Conservation (phyloP, 192 early-diverging fungal genomes). For the Kappamyces sp. region DNA sequence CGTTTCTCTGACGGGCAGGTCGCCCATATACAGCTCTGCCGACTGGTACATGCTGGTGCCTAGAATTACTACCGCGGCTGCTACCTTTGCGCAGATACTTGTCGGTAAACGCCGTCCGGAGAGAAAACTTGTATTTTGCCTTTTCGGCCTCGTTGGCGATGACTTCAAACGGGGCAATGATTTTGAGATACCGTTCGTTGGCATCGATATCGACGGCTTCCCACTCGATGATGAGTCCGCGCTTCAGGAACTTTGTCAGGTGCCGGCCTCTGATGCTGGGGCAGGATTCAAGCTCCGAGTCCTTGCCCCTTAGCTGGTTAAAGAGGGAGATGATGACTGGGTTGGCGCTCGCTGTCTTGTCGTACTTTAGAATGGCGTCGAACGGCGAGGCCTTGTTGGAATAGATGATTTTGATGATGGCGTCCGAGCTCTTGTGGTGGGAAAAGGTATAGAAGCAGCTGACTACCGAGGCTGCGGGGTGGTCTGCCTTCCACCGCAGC, state of each 20-base stretch:
- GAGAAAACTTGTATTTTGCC: no score
- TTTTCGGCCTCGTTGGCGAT: constrained; percentile 9
- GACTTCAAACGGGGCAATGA: constrained; percentile 9
- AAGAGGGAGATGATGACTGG: no score
- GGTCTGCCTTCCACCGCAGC: no score
- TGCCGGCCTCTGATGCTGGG: constrained; percentile 1
- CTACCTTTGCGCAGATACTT: no score
- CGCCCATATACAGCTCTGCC: no score
- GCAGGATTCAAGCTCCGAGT: neutral
- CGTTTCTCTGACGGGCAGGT: no score
- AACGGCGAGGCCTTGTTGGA: constrained; percentile 23
- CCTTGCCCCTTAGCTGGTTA: neutral
- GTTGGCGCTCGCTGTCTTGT: neutral
- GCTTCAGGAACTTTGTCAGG: neutral
- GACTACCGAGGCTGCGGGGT: no score
- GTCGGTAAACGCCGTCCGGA: no score
- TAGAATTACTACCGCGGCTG: no score
- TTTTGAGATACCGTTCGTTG: constrained; percentile 6
- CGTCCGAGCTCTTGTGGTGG: constrained; percentile 14
- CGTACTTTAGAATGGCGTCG: constrained; percentile 32
- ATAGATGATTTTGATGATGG: constrained; percentile 29
- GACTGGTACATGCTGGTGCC: no score
- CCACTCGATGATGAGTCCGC: constrained; percentile 9
- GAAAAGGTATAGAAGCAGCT: no score
- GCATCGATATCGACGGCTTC: constrained; percentile 4